Percentiles rank a stretch among this genome's conserved stretches.
Conservation (phyloP, 1,139 yeast species). For the Schwanniomyces etchellsii region DNA sequence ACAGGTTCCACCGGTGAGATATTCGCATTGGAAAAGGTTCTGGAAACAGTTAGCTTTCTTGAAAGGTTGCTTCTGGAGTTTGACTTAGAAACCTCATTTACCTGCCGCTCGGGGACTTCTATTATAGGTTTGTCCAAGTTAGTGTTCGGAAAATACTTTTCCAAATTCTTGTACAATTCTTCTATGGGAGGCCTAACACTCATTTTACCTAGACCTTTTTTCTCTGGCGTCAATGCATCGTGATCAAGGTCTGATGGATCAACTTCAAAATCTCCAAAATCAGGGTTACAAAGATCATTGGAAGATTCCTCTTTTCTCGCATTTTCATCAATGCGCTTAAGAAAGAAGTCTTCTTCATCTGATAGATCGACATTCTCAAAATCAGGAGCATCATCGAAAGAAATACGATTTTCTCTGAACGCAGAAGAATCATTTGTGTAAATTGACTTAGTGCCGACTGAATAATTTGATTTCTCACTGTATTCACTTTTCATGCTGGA, state of each 20-base stretch:
- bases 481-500: slow-evolving; percentile 11
- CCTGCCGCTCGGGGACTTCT: slow-evolving; percentile 50
- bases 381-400: slow-evolving; percentile 69
- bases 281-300: slow-evolving; percentile 3
- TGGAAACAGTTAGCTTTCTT: slow-evolving; percentile 35
- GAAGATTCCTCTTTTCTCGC: slow-evolving; percentile 1
- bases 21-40: slow-evolving; percentile 46
- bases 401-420: slow-evolving; percentile 61
- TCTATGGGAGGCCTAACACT: slow-evolving; percentile 89
- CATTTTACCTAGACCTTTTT: slow-evolving; percentile 15
- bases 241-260: slow-evolving; percentile 20
- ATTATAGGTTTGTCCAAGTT: slow-evolving; percentile 90
- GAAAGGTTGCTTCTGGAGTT: slow-evolving; percentile 7
- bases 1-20: slow-evolving; percentile 31
- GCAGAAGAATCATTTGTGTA: slow-evolving; percentile 31
- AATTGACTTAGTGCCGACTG: slow-evolving; percentile 8
- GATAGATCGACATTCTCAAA: slow-evolving; percentile 39
- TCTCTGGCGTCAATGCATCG: slow-evolving; percentile 3
- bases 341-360: slow-evolving; percentile 30
- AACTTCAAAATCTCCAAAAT: slow-evolving; percentile 21
- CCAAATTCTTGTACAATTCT: slow-evolving; percentile 85
- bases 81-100: slow-evolving; percentile 6
- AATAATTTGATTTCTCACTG: slow-evolving; percentile 5
- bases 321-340: slow-evolving; percentile 16
- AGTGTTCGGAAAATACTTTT: slow-evolving; percentile 86